Evolutionary conservation across 2,329 filamentous ascomycete genomes (phyloP).

Genomic region (Lomentospora prolificans): DNA sequence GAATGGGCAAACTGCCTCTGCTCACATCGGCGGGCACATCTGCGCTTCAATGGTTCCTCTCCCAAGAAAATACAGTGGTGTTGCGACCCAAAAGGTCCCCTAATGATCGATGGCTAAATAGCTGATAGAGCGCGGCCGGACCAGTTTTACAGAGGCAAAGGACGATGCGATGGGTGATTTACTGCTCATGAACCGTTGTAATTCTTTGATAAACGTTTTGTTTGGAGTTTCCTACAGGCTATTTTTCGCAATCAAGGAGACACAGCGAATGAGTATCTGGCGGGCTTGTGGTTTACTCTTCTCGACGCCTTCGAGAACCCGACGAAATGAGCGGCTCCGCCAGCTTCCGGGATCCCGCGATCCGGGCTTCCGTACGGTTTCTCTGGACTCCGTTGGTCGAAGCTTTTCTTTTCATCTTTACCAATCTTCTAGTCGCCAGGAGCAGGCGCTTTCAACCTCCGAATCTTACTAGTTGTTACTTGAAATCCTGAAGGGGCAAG

Average conservation of each 20-base stretch:
- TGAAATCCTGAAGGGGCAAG: background rate
- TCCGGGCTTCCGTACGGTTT: background rate
- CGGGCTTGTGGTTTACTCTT: background rate
- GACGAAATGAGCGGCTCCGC: no score
- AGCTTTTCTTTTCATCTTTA: background rate
- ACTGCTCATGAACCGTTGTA: background rate
- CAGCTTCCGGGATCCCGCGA: background rate
- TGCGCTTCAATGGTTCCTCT: conserved; percentile 6
- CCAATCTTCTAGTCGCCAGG: background rate
- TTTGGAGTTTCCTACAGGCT: background rate
- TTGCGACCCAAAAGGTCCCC: background rate
- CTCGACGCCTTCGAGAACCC: background rate
- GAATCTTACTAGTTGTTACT: no score
- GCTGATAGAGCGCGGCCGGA: background rate
- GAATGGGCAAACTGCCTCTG: conserved; percentile 2
- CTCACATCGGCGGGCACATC: conserved; percentile 6
- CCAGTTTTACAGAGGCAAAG: background rate
- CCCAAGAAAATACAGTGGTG: background rate
- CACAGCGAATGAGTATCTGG: background rate
- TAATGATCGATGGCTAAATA: conserved; percentile 3
- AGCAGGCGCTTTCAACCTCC: no score
- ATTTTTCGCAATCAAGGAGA: no score
- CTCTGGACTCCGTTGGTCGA: background rate
- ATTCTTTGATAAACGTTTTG: background rate
- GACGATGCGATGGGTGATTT: conserved; percentile 1